Conservation (phyloP, 148 eudicot genomes). For the Talinum fruticosum region DNA sequence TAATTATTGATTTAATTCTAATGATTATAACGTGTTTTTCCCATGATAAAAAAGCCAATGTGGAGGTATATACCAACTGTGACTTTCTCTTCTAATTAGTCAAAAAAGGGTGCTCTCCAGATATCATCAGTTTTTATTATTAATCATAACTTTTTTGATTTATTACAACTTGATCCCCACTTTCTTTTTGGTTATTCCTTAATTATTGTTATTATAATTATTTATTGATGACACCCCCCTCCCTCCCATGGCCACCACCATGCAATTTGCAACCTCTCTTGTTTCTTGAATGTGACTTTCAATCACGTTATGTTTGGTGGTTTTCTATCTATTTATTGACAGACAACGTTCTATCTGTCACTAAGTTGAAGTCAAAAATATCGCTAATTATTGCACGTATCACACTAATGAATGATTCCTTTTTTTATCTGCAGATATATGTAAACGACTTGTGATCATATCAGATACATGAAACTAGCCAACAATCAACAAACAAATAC, state of each 20-base stretch:
- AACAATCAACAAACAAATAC: not conserved
- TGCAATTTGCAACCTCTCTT: not conserved
- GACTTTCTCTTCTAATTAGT: not conserved
- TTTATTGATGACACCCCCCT: not conserved
- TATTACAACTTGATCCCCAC: slow-evolving; percentile 1
- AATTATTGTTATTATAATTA: not conserved
- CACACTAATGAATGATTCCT: no score
- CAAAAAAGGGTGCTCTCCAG: slow-evolving; percentile 13
- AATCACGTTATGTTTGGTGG: not conserved
- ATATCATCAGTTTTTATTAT: not conserved
- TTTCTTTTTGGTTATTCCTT: not conserved
- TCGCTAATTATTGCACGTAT: not conserved
- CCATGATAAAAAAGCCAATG: slow-evolving; percentile 4
- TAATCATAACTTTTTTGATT: not conserved
- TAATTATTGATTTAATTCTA: not conserved
- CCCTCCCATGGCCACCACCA: not conserved
- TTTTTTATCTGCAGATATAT: no score
- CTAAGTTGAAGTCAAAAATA: not conserved
- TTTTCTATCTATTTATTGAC: not conserved
- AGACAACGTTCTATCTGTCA: not conserved
- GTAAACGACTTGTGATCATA: no score
- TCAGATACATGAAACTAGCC: no score
- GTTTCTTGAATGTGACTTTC: not conserved
- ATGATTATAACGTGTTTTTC: slow-evolving; percentile 16
- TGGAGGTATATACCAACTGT: not conserved